Base-by-base conservation (phyloP, 495 filamentous ascomycete genomes). In the Thozetella sp. region DNA sequence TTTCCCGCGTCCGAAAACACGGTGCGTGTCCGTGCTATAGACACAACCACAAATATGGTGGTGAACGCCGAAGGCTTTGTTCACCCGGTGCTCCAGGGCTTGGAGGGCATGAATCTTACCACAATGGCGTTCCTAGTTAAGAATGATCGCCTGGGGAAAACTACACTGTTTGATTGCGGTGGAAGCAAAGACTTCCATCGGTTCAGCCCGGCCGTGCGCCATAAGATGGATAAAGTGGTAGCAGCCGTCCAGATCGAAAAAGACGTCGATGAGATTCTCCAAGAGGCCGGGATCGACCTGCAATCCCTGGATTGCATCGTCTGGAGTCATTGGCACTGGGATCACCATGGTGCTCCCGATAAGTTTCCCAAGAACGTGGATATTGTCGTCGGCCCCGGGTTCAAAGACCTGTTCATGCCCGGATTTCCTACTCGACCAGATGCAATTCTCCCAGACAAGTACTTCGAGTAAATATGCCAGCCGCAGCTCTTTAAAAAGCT, bases 341-440 rank as follows among this genome's bases (percentile, higher is more conserved):
- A 83, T 58, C 82, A 83, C 57, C 69, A 74, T 26, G 77, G 83
- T 43, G 80, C 83, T 53, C 73, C 76, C 0, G 76, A 75, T 0
- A 71, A 60, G 2, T 86, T 84, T 59, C 76, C 75, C 0, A 19
- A 71, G 0, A 69, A 65, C 9, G 82, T 82, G 0, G 68, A 75
- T 0, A 58, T 87, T 1, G 66, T 83, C 4, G 77, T 84, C 27
- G 83, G 83, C 1, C 81, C 80, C 3, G 81, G 84, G 2, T 81
- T 86, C 61, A 76, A 37, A 26, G 62, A 69, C 0, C 37, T 51
- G 6, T 73, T 76, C 51, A 56, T 69, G 4, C 83, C 81, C 0
- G 81, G 72, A 0, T 80, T 75, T 46, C 82, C 83, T 2, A 60
- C 65, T 0, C 74, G 75, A 9, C 60, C 65, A 2, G 73, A 81